A percentile compares a stretch with the other conserved stretches of the same genome.
Conservation (phyloP, 768 basidiomycete species). For the Mycena albidolilacea region DNA sequence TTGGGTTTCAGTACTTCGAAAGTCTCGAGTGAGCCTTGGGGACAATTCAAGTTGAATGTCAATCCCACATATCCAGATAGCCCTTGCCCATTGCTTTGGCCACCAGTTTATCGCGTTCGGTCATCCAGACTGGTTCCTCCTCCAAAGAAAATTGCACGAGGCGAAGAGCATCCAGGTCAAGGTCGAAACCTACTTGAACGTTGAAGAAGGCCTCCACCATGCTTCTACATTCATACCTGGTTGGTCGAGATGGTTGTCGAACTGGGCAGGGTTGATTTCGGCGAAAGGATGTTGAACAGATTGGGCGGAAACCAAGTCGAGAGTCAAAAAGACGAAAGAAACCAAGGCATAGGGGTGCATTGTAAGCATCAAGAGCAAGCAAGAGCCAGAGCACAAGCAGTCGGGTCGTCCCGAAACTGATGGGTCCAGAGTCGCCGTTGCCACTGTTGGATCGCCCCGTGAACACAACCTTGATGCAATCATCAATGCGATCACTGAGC, state of each 20-base stretch:
- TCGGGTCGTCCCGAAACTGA: no score
- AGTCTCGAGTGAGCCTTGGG: background rate
- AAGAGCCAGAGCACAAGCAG: no score
- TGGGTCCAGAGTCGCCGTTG: no score
- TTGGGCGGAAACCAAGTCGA: background rate
- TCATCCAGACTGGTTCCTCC: constrained; percentile 35
- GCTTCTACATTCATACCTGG: background rate
- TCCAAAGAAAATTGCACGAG: constrained; percentile 37
- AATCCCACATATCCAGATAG: constrained; percentile 39
- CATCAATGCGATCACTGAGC: no score
- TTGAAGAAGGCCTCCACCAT: background rate
- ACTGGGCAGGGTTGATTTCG: background rate
- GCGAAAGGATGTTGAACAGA: background rate
- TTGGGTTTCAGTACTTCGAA: constrained; percentile 11
- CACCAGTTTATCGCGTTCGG: constrained; percentile 38
- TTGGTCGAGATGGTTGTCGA: constrained; percentile 16
- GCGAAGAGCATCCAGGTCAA: constrained; percentile 33
- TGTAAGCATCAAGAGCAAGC: background rate
- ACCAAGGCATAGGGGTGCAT: background rate
- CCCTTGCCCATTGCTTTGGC: constrained; percentile 32
- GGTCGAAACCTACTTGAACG: constrained; percentile 5
- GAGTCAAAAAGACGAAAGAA: background rate
- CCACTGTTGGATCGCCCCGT: no score
- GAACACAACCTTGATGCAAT: no score
- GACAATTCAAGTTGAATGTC: no score